Percentiles rank a stretch among this genome's conserved stretches.
phyloP scores from a whole-genome alignment of 2,329 filamentous ascomycete species.

The Xylaria sp. region DNA sequence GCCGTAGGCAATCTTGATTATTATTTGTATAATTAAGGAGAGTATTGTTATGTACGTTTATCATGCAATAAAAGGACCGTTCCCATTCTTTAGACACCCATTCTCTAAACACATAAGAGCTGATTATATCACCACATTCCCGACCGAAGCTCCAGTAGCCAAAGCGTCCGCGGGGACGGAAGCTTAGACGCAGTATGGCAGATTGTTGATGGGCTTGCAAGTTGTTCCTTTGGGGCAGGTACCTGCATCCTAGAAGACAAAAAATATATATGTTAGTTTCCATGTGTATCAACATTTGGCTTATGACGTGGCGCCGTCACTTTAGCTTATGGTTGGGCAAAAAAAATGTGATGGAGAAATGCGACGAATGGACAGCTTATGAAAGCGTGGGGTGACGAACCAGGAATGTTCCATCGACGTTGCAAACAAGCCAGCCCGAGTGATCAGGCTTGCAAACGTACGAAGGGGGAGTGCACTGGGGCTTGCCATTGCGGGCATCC shows the following conservation, averaged over 20 bases:
- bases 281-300: background rate
- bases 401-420: conserved; percentile 44
- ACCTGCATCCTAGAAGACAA: conserved; percentile 42
- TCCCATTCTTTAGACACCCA: background rate
- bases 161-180: background rate
- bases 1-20: background rate
- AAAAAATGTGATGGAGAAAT: background rate
- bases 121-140: background rate
- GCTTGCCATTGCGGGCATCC: conserved; percentile 13
- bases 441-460: conserved; percentile 47
- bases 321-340: background rate
- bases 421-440: conserved; percentile 48
- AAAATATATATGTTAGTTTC: conserved; percentile 13
- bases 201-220: conserved; percentile 46
- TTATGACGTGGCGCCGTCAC: background rate
- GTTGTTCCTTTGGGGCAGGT: conserved; percentile 39
- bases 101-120: background rate
- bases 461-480: conserved; percentile 40
- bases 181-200: conserved; percentile 47
- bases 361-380: background rate
- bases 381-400: conserved; percentile 35
- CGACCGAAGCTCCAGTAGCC: background rate
- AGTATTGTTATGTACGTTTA: conserved; percentile 4
- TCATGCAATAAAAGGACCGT: conserved; percentile 13
- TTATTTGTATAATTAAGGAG: conserved; percentile 24